A percentile compares a stretch with the other conserved stretches of the same genome.
phyloP scores from a whole-genome alignment of 495 filamentous ascomycete genomes.

The Penicillium coprophilum region DNA sequence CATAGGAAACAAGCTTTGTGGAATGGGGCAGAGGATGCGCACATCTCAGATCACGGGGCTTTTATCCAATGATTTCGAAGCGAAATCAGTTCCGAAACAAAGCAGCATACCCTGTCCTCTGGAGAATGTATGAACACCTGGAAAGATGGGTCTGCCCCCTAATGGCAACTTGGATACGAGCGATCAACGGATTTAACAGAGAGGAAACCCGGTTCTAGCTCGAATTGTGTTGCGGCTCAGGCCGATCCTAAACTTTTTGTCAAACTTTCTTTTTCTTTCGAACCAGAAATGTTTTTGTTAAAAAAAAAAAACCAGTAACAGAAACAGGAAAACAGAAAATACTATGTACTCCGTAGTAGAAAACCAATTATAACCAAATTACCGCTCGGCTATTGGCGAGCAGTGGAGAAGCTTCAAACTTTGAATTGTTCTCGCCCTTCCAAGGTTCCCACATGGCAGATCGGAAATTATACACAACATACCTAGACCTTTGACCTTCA shows the following conservation, averaged over 20 bases:
- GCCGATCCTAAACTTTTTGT: constrained; percentile 25
- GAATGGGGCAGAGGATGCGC: constrained; percentile 12
- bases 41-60: constrained; percentile 1
- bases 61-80: background rate
- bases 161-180: constrained; percentile 22
- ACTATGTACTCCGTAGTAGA: too few species aligned
- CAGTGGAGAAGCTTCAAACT: background rate
- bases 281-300: background rate
- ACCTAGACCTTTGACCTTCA: background rate
- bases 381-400: constrained; percentile 8
- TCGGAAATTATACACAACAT: too few species aligned
- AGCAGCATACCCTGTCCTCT: background rate
- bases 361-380: background rate
- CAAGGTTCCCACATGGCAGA: constrained; percentile 8
- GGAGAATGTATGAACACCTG: background rate
- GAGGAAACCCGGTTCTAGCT: background rate
- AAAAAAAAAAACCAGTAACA: background rate
- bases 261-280: constrained; percentile 5
- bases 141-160: background rate
- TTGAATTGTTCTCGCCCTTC: background rate
- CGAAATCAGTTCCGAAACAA: background rate
- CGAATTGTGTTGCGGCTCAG: constrained; percentile 21
- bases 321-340: background rate
- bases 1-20: constrained; percentile 28
- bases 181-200: constrained; percentile 22